phyloP scores from a whole-genome alignment of 2,329 filamentous ascomycete genomes.

The Claviceps pusilla region DNA sequence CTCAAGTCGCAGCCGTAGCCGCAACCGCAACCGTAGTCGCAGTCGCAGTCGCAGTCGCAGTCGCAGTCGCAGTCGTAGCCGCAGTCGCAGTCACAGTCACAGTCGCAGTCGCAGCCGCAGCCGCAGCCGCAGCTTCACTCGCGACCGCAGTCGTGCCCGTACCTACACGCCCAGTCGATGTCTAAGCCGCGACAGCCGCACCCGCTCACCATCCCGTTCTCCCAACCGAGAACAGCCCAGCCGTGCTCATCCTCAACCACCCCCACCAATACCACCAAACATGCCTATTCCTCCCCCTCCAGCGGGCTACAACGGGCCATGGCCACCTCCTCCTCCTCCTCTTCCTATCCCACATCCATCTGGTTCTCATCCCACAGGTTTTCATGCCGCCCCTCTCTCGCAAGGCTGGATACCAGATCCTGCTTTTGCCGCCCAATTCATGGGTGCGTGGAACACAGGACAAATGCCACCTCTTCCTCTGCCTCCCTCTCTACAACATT shows the following conservation, averaged over 20 bases:
- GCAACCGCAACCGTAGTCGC: slow-evolving; percentile 10
- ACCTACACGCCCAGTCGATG: slow-evolving; percentile 13
- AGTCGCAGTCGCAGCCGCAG: slow-evolving; percentile 11
- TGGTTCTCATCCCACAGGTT: background rate
- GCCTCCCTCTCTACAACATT: slow-evolving; percentile 1
- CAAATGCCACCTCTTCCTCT: slow-evolving; percentile 10
- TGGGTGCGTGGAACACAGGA: slow-evolving; percentile 13
- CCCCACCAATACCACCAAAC: slow-evolving; percentile 6
- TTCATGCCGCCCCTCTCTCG: slow-evolving; percentile 1
- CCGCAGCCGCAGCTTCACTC: slow-evolving; percentile 10
- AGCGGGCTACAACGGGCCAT: slow-evolving; percentile 25
- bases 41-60: slow-evolving; percentile 12
- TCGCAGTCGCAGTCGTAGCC: slow-evolving; percentile 9
- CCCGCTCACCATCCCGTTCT: slow-evolving; percentile 11
- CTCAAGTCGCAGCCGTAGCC: slow-evolving; percentile 11
- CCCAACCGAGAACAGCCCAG: background rate
- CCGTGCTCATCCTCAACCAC: slow-evolving; percentile 11
- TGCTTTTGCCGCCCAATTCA: slow-evolving; percentile 13
- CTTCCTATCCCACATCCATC: slow-evolving; percentile 8
- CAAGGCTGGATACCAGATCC: slow-evolving; percentile 17
- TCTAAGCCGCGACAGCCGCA: slow-evolving; percentile 8
- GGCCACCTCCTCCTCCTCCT: slow-evolving; percentile 23
- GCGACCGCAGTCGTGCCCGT: slow-evolving; percentile 11
- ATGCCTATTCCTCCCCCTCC: slow-evolving; percentile 19
- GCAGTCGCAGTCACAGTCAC: slow-evolving; percentile 9